These are phyloP conservation scores for Psilocybe tampanensis DNA, from an alignment of 768 basidiomycete genomes.

Conservation along the genomic window DNA sequence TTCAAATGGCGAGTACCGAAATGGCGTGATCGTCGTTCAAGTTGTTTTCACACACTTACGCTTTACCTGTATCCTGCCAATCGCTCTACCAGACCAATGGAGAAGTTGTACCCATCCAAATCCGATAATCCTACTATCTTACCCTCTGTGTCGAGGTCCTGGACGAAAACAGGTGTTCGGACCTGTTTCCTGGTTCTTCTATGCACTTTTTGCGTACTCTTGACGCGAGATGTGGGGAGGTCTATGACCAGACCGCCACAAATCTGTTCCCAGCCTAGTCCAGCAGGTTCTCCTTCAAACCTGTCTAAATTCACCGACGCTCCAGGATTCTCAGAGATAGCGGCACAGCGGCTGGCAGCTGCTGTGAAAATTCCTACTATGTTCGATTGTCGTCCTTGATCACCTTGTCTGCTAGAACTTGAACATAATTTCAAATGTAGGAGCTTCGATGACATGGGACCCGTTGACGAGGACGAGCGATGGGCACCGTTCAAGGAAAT, in stretches of 20 bases:
- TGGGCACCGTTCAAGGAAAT: slow-evolving; percentile 29
- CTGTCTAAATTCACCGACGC: slow-evolving; percentile 23
- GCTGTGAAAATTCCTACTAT: slow-evolving; percentile 31
- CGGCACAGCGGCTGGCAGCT: slow-evolving; percentile 26
- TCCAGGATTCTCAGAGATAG: slow-evolving; percentile 21
- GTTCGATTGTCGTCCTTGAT: slow-evolving; percentile 9
- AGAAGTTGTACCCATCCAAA: not conserved
- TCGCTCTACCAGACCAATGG: not conserved
- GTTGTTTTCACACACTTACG: not conserved
- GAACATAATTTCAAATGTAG: slow-evolving; percentile 6
- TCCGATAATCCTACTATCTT: not conserved
- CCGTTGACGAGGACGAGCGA: slow-evolving; percentile 25
- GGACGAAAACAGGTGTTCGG: not conserved
- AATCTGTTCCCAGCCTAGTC: slow-evolving; percentile 23
- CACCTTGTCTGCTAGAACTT: not conserved
- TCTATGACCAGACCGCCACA: not conserved
- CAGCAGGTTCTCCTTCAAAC: slow-evolving; percentile 20
- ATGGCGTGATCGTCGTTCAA: not conserved
- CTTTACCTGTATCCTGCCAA: not conserved
- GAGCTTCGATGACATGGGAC: slow-evolving; percentile 34
- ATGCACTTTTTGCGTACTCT: not conserved
- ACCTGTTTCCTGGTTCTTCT: not conserved
- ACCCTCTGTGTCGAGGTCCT: not conserved
- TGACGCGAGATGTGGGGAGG: not conserved
- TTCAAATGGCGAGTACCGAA: not conserved